Base-by-base conservation (phyloP, 2,329 filamentous ascomycete genomes). In the Alternaria angustiovoidea region DNA sequence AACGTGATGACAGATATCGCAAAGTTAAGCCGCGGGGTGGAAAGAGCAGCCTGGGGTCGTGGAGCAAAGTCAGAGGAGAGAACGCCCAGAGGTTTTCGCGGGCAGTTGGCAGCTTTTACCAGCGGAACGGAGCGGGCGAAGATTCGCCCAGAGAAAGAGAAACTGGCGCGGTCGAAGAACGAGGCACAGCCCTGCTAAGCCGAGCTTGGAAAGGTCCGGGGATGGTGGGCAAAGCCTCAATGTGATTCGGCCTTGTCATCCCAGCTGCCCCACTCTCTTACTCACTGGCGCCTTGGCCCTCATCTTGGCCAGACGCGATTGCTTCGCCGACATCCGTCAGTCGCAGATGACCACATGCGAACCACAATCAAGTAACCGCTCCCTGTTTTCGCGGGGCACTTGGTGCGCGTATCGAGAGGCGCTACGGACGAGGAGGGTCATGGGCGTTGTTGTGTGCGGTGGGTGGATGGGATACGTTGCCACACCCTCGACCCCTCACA, bases 11-110 rank as follows among this genome's bases (percentile, higher is more conserved):
- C 38, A 46, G 54, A 41, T 43, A 28, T 52, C 34, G 18, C 49
- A 43, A n/a, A 59, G 20, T 28, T 46, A 38, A 38, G 24, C 32
- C 51, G 53, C 32, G 39, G 56, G 41, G 46, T 24, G 34, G 47
- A 51, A 51, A 44, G 44, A 22, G 39, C 51, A 46, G 39, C n/a
- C 56, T 59, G 52, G 51, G 54, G 38, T 42, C 18, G 59, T 58
- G 60, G 48, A 57, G 43, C 46, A 53, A 57, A 57, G 51, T 41
- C 38, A 53, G 46, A 57, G 59, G 47, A 52, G 53, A 55, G 57
- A 43, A 51, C 56, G 58, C 58, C 54, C 54, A 64, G 55, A 47
- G 54, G 52, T 48, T 47, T 53, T 55, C 49, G 57, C 51, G 52
- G 57, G 52, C 46, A 46, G 38, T 54, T 38, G 46, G 38, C 28